Base-by-base conservation (phyloP, 805 yeast genomes). In the Candida railenensis region DNA sequence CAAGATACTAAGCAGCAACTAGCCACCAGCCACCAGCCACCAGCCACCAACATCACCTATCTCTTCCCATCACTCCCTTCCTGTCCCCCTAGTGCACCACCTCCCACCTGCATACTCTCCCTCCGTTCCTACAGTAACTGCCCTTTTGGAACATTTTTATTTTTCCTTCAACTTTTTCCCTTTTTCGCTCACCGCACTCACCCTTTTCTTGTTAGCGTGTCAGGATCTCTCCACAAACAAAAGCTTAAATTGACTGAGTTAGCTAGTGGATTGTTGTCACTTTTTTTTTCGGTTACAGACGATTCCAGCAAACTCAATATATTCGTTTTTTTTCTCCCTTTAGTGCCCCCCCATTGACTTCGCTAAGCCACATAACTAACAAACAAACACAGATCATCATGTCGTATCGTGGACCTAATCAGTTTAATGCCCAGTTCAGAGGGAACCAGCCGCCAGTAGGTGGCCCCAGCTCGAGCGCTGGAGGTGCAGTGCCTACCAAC, bases 391-490 rank as follows among this genome's bases (percentile, higher is more conserved):
- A 36, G 7, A 14, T 11, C 22, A 16, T 22, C 12, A 71, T 71
- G 77, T 69, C 77, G 19, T 71, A 71, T 57, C 66, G 77, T 51
- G 76, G 76, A 15, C 71, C 71, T n/a, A 61, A 64, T 49, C 72
- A 70, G 52, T 71, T 71, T 56, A 67, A 71, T 50, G 64, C 63
- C 53, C 74, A 66, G 50, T 69, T 69, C 49, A 53, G 57, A 21
- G 41, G 45, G 36, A 45, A 53, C 19, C 49, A 41, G 7, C 52
- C 45, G 15, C 42, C 44, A 36, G 37, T 32, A 40, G 39, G 39
- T 9, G n/a, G n/a, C n/a, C n/a, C n/a, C n/a, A n/a, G 22, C 22
- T 20, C 9, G 50, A 18, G 50, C 8, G 40, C 43, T 11, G 43
- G 40, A 16, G 53, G 52, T 2, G 59, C 59, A 11, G 55, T 49